Base-by-base conservation (phyloP, 306 rosid species). In the Arachis stenosperma region DNA sequence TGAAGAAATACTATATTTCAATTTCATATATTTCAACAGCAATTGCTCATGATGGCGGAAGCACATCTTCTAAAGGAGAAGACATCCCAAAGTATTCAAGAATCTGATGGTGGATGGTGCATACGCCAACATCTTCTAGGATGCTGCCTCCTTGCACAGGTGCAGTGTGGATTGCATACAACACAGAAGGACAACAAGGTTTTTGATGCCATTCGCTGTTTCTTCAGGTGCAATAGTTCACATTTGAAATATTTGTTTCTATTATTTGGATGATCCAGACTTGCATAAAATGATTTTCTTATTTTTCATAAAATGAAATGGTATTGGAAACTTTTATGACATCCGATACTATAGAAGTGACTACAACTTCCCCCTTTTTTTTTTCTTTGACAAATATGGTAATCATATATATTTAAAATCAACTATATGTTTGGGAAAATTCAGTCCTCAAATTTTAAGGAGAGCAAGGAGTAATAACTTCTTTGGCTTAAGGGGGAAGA, bases 121-220 rank as follows among this genome's bases (percentile, higher is more conserved):
- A 67, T 86, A 71, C 88, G 92, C 43, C 96, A 91, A 59, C 98
- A 94, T 82, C 87, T 94, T 81, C 87, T 91, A 59, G 98, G 97
- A 79, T 91, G 96, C 69, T 88, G 96, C 82, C 88, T 86, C 66
- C 96, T 94, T 54, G 90, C 95, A 70, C 96, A 91, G 78, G 89
- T 93, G 76, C 94, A 80, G 71, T 83, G 81, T 79, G 88, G 87
- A 78, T 85, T 84, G 84, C 88, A 80, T 79, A 90, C 84, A 71
- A 72, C 80, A 51, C 78, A 74, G 83, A 91, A 89, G 82, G 96
- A 94, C 76, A 84, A 86, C 80, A 94, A 89, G 73, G 79, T 89
- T 69, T 73, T 75, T 65, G 97, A 91, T 83, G 97, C 98, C 84
- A 78, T 87, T 67, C 64, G 90, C 51, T 88, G 98, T 85, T 94